Evolutionary conservation across 2,329 filamentous ascomycete genomes (phyloP), one percentile per base, ranked within the genome.

Genomic region (Claviceps africana): DNA sequence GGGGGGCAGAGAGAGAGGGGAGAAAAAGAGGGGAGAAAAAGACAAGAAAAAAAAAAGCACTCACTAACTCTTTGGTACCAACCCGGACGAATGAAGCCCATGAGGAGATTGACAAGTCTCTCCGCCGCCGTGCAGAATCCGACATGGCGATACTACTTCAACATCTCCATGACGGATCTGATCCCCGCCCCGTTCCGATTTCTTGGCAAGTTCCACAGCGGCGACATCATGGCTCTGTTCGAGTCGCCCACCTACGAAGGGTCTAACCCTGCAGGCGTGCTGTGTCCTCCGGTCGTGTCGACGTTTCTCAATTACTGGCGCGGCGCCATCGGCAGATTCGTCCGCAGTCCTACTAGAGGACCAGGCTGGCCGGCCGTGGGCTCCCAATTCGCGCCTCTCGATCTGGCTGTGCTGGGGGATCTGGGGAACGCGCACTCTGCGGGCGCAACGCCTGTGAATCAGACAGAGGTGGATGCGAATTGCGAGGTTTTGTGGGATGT

Each of bases 111-210:
- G 0, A 58, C 62, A 44, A 56, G 57, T n/a, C 44, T 56, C 2
- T 60, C 61, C 1, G 47, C 60, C 1, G 50, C 57, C 0, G 30
- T 55, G 3, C 43, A 50, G 3, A 58, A 53, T 21, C 56, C 61
- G 15, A 59, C 58, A 1, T 64, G 63, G 63, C 56, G 59, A 13
- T 61, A 58, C 52, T 56, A 55, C 54, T 62, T 61, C 56, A 64
- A 63, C 48, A 43, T 55, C 6, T 64, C 61, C 1, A 44, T 59
- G 22, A 52, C 55, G 0, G 55, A 55, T n/a, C 47, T 60, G 10
- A 28, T 64, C 2, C 57, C 56, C 2, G 35, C 53, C 1, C 35
- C 60, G 19, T 59, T 56, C 44, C 40, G 28, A 1, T 65, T 55
- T 52, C 56, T 64, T 0, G 59, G 55, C 19, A 63, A 61, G 22